Evolutionary conservation across 2,329 filamentous ascomycete species (phyloP).

Genomic region (Colletotrichum lini): DNA sequence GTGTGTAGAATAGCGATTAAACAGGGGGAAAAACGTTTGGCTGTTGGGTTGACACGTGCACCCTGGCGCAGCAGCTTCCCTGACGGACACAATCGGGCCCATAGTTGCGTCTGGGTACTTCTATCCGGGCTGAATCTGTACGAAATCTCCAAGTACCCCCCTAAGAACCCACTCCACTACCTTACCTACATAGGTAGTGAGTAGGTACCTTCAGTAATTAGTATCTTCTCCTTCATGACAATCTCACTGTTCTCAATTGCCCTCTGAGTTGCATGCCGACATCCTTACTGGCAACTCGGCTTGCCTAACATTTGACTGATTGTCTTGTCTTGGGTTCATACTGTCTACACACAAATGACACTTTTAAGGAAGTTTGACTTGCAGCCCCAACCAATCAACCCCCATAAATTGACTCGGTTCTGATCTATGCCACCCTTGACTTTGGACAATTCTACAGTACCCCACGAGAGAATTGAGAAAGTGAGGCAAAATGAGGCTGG

Average conservation of each 20-base stretch:
- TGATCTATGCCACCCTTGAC: neutral
- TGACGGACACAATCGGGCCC: slow-evolving; percentile 18
- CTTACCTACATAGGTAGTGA: too few species aligned
- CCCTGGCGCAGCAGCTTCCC: slow-evolving; percentile 38
- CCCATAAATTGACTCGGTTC: neutral
- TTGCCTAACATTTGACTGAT: neutral
- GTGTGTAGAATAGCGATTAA: slow-evolving; percentile 31
- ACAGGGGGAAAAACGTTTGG: slow-evolving; percentile 38
- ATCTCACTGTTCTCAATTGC: neutral
- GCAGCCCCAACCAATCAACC: neutral
- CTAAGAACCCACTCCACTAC: neutral
- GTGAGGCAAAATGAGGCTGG: slow-evolving; percentile 19
- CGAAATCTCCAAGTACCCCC: neutral
- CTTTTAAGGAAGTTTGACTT: neutral
- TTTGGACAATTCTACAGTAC: neutral
- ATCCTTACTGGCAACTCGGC: slow-evolving; percentile 6
- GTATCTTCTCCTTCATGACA: neutral
- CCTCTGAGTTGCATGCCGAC: slow-evolving; percentile 14
- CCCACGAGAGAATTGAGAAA: neutral
- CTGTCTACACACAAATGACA: neutral
- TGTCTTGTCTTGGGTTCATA: neutral
- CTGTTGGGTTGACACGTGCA: slow-evolving; percentile 43
- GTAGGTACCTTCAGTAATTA: too few species aligned
- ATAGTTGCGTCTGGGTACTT: neutral
- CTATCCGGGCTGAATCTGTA: neutral